Percentiles rank a stretch among this genome's conserved stretches.
Evolutionary conservation across 805 yeast species (phyloP).

Genomic region (Candida dajiaensis): DNA sequence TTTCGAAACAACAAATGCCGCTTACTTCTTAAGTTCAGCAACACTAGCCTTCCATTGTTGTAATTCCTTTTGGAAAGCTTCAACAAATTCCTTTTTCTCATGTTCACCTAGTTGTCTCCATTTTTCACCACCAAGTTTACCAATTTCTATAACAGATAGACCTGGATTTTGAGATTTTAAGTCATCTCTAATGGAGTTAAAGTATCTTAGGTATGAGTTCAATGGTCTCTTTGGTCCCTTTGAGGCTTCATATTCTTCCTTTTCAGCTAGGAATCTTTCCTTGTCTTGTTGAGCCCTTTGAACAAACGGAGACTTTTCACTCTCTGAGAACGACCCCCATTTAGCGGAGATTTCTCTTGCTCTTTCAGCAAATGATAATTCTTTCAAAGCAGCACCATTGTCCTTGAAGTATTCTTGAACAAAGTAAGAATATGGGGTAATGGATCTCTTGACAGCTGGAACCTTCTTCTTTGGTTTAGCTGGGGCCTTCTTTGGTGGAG

Average conservation of each 20-base stretch:
- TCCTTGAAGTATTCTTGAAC: constrained; percentile 9
- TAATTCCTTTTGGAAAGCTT: constrained; percentile 18
- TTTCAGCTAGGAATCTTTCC: constrained; percentile 11
- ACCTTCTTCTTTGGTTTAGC: not conserved
- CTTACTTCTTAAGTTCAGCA: not conserved
- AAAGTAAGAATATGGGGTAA: constrained; percentile 10
- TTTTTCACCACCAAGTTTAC: constrained; percentile 75
- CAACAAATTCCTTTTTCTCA: constrained; percentile 50
- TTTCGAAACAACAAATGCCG: too few species aligned
- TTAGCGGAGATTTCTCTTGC: constrained; percentile 2
- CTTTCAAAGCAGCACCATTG: constrained; percentile 10
- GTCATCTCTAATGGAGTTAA: constrained; percentile 6
- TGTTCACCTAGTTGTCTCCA: constrained; percentile 80
- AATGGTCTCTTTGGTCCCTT: constrained; percentile 22
- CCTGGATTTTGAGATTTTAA: constrained; percentile 14
- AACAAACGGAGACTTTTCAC: constrained; percentile 10
- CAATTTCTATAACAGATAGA: constrained; percentile 24
- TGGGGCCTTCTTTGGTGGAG: constrained; percentile 1
- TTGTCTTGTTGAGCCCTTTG: constrained; percentile 10
- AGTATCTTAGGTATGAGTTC: constrained; percentile 13
- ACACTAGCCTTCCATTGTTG: constrained; percentile 31
- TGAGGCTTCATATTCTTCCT: constrained; percentile 8
- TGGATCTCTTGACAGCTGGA: constrained; percentile 7
- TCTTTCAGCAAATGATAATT: constrained; percentile 10
- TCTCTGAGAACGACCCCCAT: constrained; percentile 12